phyloP scores from a whole-genome alignment of 2,329 filamentous ascomycete species.

The Colletotrichum shisoi region DNA sequence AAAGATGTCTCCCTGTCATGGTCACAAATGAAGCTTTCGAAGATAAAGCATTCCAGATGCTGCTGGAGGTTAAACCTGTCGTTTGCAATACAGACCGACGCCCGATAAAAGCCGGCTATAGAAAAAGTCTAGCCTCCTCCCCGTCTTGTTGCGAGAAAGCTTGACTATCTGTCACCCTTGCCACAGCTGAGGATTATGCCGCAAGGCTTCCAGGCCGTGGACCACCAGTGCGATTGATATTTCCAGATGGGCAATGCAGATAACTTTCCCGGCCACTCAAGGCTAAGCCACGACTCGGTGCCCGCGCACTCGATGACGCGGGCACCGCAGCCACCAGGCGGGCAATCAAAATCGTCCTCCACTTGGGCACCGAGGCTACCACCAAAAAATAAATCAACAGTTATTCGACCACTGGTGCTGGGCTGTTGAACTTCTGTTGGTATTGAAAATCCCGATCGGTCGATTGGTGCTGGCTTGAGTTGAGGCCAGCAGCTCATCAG shows the following conservation, averaged over 20 bases:
- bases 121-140: background rate
- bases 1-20: background rate
- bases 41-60: background rate
- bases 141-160: background rate
- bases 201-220: slow-evolving; percentile 11
- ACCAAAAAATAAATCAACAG: background rate
- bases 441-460: background rate
- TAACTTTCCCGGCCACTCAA: slow-evolving; percentile 16
- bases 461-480: background rate
- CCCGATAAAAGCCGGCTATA: background rate
- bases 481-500: background rate
- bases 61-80: background rate
- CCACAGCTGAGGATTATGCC: slow-evolving; percentile 17
- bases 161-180: background rate
- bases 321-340: background rate
- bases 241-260: background rate
- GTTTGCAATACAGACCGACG: background rate
- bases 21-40: background rate
- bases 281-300: background rate
- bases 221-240: slow-evolving; percentile 6
- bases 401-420: background rate
- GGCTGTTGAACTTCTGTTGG: background rate
- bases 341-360: background rate
- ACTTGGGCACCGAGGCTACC: background rate
- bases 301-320: background rate